These are phyloP conservation scores for Fusarium transvaalense DNA, from an alignment of 2,329 filamentous ascomycete species.

Conservation along the genomic window DNA sequence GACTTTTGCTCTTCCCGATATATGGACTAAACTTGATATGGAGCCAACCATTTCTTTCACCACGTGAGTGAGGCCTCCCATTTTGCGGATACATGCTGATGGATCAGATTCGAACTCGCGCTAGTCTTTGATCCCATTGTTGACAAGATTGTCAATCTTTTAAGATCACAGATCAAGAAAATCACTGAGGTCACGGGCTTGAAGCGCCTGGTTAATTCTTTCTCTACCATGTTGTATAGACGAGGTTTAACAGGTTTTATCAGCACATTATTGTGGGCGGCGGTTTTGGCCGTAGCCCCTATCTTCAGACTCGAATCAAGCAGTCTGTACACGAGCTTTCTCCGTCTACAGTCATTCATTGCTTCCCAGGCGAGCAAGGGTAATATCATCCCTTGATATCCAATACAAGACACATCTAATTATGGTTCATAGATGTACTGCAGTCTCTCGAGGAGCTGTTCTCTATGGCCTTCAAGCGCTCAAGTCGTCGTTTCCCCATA, in stretches of 20 bases:
- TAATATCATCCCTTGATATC: not conserved
- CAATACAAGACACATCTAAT: not conserved
- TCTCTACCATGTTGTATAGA: not conserved
- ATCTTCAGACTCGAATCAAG: not conserved
- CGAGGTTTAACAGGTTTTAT: too few relatives aligned
- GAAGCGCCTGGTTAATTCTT: not conserved
- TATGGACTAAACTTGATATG: not conserved
- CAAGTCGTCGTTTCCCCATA: not conserved
- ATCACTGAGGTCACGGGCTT: not conserved
- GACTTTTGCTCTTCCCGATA: not conserved
- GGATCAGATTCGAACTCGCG: not conserved
- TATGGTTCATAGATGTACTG: not conserved
- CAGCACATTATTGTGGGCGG: conserved; percentile 1
- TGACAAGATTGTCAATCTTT: not conserved
- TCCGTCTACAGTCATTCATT: not conserved
- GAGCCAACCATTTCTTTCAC: not conserved
- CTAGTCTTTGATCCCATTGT: conserved; percentile 2
- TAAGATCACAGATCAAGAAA: not conserved
- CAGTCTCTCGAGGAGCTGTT: not conserved
- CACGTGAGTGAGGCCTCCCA: not conserved
- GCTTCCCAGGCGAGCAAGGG: fast-evolving
- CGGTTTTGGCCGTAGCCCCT: not conserved
- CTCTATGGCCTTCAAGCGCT: not conserved
- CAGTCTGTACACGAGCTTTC: not conserved
- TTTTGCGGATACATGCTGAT: not conserved